Evolutionary conservation across 306 rosid species (phyloP).

Genomic region (Comarum palustre): DNA sequence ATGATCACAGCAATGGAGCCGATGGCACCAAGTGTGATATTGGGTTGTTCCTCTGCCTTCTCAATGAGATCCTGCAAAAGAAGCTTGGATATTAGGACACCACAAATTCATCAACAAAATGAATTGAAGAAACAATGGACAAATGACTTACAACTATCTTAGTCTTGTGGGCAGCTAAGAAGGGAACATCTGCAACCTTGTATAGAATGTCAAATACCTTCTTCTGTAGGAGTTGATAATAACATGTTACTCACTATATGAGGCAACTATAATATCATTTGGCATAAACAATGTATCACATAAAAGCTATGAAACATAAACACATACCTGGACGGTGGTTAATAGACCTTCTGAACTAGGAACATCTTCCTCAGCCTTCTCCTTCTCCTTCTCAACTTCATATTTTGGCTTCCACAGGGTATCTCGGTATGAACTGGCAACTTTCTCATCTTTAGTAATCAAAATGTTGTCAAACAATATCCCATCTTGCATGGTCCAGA

Average conservation of each 20-base stretch:
- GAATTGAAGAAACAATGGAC: background rate
- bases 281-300: background rate
- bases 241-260: background rate
- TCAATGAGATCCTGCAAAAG: conserved; percentile 66
- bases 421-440: conserved; percentile 65
- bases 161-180: conserved; percentile 57
- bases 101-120: background rate
- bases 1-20: conserved; percentile 51
- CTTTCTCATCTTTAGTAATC: conserved; percentile 66
- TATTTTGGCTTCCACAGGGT: conserved; percentile 87
- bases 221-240: conserved; percentile 50
- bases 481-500: conserved; percentile 99
- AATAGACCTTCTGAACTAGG: conserved; percentile 55
- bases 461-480: conserved; percentile 81
- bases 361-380: conserved; percentile 66
- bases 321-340: conserved; percentile 55
- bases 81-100: conserved; percentile 17
- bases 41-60: conserved; percentile 78
- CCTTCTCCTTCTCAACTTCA: conserved; percentile 69
- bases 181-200: conserved; percentile 73
- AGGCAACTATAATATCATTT: background rate
- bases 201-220: conserved; percentile 76
- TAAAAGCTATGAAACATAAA: background rate
- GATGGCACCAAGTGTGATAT: conserved; percentile 66
- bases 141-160: conserved; percentile 52